Percentiles rank a stretch among this genome's conserved stretches.
These are phyloP conservation scores for Colletotrichum trifolii DNA, from an alignment of 2,329 filamentous ascomycete genomes.

Conservation along the genomic window DNA sequence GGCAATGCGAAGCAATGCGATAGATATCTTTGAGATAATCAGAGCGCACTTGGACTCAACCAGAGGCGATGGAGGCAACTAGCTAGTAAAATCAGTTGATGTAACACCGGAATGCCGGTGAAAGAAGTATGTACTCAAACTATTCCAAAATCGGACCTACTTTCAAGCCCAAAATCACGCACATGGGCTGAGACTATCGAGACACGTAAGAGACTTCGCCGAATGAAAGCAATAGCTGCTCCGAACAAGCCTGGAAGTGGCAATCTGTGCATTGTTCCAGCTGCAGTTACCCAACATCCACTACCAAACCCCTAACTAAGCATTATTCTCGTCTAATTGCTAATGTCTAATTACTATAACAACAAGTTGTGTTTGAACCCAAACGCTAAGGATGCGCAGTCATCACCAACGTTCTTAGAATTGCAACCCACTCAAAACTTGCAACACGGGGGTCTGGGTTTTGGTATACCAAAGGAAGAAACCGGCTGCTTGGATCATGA, in stretches of 20 bases:
- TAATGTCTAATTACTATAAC: not conserved
- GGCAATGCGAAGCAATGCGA: slow-evolving; percentile 17
- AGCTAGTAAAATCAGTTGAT: not conserved
- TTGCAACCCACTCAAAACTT: slow-evolving; percentile 6
- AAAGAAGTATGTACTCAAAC: slow-evolving; percentile 13
- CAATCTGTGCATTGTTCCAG: not conserved
- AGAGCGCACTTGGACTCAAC: slow-evolving; percentile 20
- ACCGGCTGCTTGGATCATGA: slow-evolving; percentile 13
- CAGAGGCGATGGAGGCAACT: slow-evolving; percentile 8
- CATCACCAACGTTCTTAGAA: not conserved
- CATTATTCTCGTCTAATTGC: slow-evolving; percentile 2
- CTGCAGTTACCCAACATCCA: not conserved
- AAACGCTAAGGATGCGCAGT: not conserved
- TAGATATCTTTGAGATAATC: slow-evolving; percentile 16
- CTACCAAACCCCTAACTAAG: slow-evolving; percentile 1
- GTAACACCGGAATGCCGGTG: not conserved
- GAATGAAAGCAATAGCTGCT: slow-evolving; percentile 8
- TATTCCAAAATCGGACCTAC: not conserved
- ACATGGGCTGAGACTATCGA: not conserved
- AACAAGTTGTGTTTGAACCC: not conserved
- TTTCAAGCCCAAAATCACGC: not conserved
- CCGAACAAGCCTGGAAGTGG: not conserved
- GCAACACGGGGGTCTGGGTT: not conserved
- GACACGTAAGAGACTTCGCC: not conserved
- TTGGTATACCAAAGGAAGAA: slow-evolving; percentile 14